Base-by-base conservation (phyloP, 257 asterid species). In the Solanum sitiens region DNA sequence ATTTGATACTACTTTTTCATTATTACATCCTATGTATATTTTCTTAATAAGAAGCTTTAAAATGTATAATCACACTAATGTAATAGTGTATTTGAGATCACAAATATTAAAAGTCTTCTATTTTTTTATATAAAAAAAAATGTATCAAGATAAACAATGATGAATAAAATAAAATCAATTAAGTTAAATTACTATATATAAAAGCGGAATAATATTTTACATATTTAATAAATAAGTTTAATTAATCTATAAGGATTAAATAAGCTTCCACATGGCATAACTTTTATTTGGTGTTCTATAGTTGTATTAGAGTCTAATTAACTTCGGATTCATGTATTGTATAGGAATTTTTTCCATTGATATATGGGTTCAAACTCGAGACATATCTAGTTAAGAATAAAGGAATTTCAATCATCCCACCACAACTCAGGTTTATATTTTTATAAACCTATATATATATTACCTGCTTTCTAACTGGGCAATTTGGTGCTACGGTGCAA, bases 401-500 rank as follows among this genome's bases (percentile, higher is more conserved):
- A 68, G 21, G 0, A 7, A 27, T 13, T 5, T 3, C 35, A 25
- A 67, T 6, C 4, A 11, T 65, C 3, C 5, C 73, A 25, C 73
- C 10, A 11, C 2, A 12, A 65, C 8, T 12, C 8, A 67, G 11
- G 3, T 0, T 5, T 8, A 5, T 65, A 47, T 12, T 67, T 67
- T 67, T 0, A 7, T 3, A 67, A 25, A 67, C 10, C 56, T 6
- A 27, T 47, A 47, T 50, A 50, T 50, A 50, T 50, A 50, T 30
- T 30, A 90, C 92, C 86, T 91, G 93, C 71, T 91, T 91, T 70
- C 93, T 89, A 3, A 91, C 93, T 2, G 92, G 92, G 59, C 93
- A 91, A n/a, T 77, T 87, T 35, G 63, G 82, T 20, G 89, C 86
- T 90, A 91, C 90, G 8, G 92, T 91, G 76, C 93, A 91, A 32